Percentiles rank a stretch among this genome's conserved stretches.
Conservation (phyloP, 2,329 filamentous ascomycete genomes). For the Aspergillus hiratsukae region DNA sequence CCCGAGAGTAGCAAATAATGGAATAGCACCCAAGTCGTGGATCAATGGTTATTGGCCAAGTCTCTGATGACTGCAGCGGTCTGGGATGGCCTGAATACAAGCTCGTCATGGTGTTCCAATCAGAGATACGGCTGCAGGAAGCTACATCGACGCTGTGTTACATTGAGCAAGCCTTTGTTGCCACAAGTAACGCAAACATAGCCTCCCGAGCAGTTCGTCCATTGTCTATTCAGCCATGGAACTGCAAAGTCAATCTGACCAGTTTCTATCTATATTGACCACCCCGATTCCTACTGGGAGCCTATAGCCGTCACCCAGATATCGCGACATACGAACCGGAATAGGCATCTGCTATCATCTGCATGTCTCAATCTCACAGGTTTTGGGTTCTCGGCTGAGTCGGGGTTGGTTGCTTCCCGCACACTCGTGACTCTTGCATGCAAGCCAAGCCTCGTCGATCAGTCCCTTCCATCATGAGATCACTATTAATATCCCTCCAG, state of each 20-base stretch:
- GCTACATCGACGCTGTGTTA: background rate
- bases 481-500: background rate
- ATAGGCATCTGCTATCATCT: background rate
- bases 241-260: background rate
- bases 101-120: background rate
- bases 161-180: background rate
- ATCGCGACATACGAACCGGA: background rate
- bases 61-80: background rate
- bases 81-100: background rate
- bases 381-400: background rate
- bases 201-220: background rate
- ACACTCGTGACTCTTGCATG: background rate
- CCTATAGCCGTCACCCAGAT: no score
- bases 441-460: slow-evolving; percentile 2
- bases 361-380: background rate
- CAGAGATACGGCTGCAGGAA: background rate
- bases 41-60: background rate
- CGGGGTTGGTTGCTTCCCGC: background rate
- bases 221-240: background rate
- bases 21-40: background rate
- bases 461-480: background rate
- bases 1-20: background rate
- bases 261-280: background rate
- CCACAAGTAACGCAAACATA: background rate
- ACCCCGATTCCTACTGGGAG: background rate